Percentiles rank a stretch among this genome's conserved stretches.
phyloP scores from a whole-genome alignment of 2,329 filamentous ascomycete genomes.

The Fusarium pseudonygamai region DNA sequence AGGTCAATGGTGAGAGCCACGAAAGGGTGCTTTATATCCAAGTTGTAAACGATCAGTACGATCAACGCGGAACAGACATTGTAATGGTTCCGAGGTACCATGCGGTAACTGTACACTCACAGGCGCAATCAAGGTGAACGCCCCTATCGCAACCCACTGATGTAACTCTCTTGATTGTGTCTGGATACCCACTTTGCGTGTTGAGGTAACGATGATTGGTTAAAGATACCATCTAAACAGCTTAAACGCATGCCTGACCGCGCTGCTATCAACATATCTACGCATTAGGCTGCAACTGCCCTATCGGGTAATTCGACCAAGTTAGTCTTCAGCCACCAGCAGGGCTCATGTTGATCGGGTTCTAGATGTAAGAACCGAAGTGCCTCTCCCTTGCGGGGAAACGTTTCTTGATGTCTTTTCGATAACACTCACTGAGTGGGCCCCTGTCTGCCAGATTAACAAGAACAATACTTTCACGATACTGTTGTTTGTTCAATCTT shows the following conservation, averaged over 20 bases:
- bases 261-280: not conserved
- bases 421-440: no score
- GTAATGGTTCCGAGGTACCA: not conserved
- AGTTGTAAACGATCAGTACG: not conserved
- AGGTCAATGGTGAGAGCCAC: accelerated
- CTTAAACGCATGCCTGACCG: not conserved
- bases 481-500: no score
- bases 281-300: not conserved
- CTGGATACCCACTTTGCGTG: not conserved
- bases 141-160: not conserved
- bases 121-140: not conserved
- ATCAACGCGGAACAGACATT: not conserved
- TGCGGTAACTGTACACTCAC: not conserved
- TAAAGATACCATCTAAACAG: not conserved
- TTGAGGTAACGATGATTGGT: not conserved
- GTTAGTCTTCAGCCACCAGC: not conserved
- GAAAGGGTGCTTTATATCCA: not conserved
- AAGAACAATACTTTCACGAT: no score
- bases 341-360: not conserved
- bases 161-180: not conserved
- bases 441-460: no score
- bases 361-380: not conserved
- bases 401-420: not conserved
- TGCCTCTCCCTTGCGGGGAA: accelerated
- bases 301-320: not conserved